A percentile compares a stretch with the other conserved stretches of the same genome.
Conservation (phyloP, 805 yeast genomes). For the Wickerhamiella bombiphila region DNA sequence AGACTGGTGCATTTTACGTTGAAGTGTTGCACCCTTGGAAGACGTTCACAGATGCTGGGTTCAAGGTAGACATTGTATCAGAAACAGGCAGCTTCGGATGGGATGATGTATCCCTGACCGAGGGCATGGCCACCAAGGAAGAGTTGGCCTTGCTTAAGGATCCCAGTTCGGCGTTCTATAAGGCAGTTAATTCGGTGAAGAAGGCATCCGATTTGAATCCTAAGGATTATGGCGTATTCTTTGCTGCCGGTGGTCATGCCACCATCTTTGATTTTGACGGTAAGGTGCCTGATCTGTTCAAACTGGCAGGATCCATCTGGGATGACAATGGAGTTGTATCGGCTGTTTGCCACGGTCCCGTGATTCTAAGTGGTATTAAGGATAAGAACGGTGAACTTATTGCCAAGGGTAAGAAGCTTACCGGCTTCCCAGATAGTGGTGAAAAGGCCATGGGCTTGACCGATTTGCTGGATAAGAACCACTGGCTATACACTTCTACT, state of each 20-base stretch:
- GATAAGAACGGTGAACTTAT: conserved; percentile 31
- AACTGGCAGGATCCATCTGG: conserved; percentile 34
- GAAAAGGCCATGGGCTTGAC: conserved; percentile 27
- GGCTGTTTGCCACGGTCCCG: conserved; percentile 62
- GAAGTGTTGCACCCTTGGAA: conserved; percentile 50
- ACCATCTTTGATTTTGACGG: conserved; percentile 41
- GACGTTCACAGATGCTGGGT: conserved; percentile 34
- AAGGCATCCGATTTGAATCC: conserved; percentile 36
- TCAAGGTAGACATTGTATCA: conserved; percentile 40
- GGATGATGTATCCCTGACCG: conserved; percentile 39
- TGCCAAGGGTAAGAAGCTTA: conserved; percentile 37
- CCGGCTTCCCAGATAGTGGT: conserved; percentile 49
- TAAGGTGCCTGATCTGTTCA: conserved; percentile 32
- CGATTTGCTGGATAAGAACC: conserved; percentile 19
- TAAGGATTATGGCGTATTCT: conserved; percentile 37
- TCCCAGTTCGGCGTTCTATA: conserved; percentile 24
- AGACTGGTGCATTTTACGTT: conserved; percentile 45
- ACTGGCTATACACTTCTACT: conserved; percentile 27
- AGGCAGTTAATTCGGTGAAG: conserved; percentile 29
- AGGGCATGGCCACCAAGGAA: conserved; percentile 31
- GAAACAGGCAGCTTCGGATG: conserved; percentile 44
- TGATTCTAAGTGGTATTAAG: conserved; percentile 35
- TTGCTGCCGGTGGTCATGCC: conserved; percentile 57
- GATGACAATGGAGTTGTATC: conserved; percentile 39
- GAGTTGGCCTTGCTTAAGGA: conserved; percentile 31